phyloP scores from a whole-genome alignment of 306 rosid species.

The Gynostemma pentaphyllum region DNA sequence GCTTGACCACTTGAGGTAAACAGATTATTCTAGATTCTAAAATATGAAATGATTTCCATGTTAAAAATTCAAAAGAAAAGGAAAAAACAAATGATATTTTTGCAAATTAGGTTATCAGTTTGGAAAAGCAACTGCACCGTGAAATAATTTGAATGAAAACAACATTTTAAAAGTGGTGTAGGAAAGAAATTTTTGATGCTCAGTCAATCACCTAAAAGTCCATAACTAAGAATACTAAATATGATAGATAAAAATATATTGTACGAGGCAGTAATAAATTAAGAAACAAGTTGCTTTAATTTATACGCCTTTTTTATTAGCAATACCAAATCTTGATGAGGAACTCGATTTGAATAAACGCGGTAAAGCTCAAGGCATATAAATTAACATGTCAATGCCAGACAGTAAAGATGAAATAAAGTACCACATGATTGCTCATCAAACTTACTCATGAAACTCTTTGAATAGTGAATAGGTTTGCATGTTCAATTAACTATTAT shows the following conservation, averaged over 20 bases:
- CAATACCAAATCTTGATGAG: too few species aligned
- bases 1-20: background rate
- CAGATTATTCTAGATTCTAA: background rate
- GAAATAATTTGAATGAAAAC: slow-evolving; percentile 1
- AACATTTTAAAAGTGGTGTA: background rate
- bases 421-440: background rate
- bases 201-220: background rate
- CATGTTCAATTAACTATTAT: background rate
- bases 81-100: background rate
- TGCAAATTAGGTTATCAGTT: background rate
- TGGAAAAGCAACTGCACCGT: background rate
- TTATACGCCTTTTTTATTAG: too few species aligned
- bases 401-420: too few species aligned
- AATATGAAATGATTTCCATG: background rate
- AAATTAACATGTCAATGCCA: too few species aligned
- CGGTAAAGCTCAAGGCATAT: too few species aligned
- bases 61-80: background rate
- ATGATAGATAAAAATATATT: slow-evolving; percentile 10
- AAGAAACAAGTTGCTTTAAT: too few species aligned
- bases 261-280: background rate
- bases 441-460: background rate
- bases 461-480: background rate
- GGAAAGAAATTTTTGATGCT: background rate
- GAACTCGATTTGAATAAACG: too few species aligned
- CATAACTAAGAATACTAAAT: slow-evolving; percentile 8